Evolutionary conservation across 345 rosid genomes (phyloP), one percentile per base, ranked within the genome.

Genomic region (Cochlearia excelsa): DNA sequence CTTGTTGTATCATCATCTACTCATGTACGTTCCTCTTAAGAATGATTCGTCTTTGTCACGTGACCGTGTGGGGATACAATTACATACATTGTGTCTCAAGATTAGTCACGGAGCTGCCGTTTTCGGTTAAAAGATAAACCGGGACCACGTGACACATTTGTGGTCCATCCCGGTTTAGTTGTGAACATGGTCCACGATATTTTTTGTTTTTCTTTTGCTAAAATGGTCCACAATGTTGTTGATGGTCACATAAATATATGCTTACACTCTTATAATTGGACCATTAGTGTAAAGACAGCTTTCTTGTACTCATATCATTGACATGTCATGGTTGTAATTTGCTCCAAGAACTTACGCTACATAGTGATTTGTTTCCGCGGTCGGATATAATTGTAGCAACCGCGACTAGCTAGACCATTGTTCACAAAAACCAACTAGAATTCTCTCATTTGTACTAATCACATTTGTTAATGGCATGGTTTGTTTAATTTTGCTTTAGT

Each of bases 151-250:
- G 31, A 31, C 39, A 51, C 16, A 1, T 37, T 4, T 40, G 50
- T 57, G 74, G 64, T 70, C 69, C 74, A 62, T 46, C 4, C 53
- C 64, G 59, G 74, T 62, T 43, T 4, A 34, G 54, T 42, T 62
- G 28, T 67, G 58, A 63, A 63, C 49, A 64, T 63, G 74, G 74
- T 70, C 74, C 69, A 56, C 5, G 5, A 16, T 16, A 16, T 16
- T 16, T 16, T 16, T 16, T 16, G 23, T 16, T 16, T 16, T 16
- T 16, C 3, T 56, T 37, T 10, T 27, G 31, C 33, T 38, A 6
- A 34, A 34, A 34, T 6, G 37, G 6, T 34, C 6, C 37, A 34
- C 37, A 3, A 3, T 46, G 6, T 42, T 7, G 7, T 26, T 2
- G 23, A 16, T 16, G 23, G 23, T 16, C 23, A 16, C 23, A 16